Evolutionary conservation across 331 rosid genomes (phyloP).

Genomic region (Quercus lobata): DNA sequence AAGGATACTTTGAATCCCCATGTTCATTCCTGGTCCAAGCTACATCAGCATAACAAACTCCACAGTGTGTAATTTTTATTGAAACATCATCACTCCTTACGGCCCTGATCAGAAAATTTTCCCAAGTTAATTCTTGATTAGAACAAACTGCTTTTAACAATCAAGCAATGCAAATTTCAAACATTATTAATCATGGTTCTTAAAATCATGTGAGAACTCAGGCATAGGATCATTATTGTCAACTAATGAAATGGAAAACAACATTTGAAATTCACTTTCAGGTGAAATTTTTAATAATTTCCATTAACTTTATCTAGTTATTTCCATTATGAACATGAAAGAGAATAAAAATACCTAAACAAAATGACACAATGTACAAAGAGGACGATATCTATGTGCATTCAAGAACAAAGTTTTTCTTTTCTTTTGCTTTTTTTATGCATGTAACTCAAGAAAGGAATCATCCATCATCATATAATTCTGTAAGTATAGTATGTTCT

Average conservation of each 20-base stretch:
- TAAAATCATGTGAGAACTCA: background rate
- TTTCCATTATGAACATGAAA: background rate
- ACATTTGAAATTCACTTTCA: background rate
- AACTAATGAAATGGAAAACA: background rate
- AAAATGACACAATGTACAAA: background rate
- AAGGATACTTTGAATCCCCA: constrained; percentile 66
- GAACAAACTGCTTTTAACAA: background rate
- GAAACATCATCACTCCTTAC: constrained; percentile 59
- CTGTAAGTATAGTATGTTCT: too few relatives aligned
- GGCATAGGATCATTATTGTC: background rate
- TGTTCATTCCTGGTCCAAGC: constrained; percentile 49
- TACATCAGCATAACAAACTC: constrained; percentile 78
- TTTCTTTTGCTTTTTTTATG: background rate
- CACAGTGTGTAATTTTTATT: constrained; percentile 45
- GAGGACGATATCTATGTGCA: background rate
- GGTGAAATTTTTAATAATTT: background rate
- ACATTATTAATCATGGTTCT: background rate
- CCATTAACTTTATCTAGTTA: background rate
- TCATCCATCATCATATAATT: background rate
- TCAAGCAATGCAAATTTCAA: background rate
- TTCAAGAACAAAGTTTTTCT: background rate
- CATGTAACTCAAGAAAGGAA: background rate
- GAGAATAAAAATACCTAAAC: background rate
- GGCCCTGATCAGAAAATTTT: constrained; percentile 31
- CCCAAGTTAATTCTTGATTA: background rate